These are phyloP conservation scores for Aspergillus bertholletiae DNA, from an alignment of 495 filamentous ascomycete genomes.

Conservation along the genomic window DNA sequence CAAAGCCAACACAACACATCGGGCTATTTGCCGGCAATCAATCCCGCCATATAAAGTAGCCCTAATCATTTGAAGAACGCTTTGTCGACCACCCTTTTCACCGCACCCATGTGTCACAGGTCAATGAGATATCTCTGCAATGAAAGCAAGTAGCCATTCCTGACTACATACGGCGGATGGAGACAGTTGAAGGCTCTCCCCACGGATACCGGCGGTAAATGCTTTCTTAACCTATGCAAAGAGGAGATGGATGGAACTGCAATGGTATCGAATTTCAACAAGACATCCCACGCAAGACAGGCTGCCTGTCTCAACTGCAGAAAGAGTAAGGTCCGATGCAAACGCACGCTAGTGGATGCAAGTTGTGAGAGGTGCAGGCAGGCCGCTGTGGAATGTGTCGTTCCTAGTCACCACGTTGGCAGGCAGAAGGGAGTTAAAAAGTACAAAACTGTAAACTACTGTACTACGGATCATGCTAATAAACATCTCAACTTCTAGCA, in stretches of 20 bases:
- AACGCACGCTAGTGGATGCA: slow-evolving; percentile 43
- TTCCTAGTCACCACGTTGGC: slow-evolving; percentile 66
- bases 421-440: slow-evolving; percentile 74
- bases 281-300: slow-evolving; percentile 33
- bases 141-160: no score
- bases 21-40: no score
- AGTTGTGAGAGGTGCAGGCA: slow-evolving; percentile 63
- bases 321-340: slow-evolving; percentile 65
- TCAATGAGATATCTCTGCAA: background rate
- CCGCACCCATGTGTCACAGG: no score
- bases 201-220: background rate
- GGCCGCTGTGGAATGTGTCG: slow-evolving; percentile 54
- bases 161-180: background rate
- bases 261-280: background rate
- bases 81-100: no score
- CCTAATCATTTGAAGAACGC: no score
- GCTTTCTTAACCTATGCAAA: background rate
- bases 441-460: slow-evolving; percentile 33
- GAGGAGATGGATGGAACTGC: slow-evolving; percentile 13
- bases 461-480: background rate
- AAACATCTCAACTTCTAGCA: slow-evolving; percentile 42
- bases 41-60: no score
- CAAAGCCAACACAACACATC: no score
- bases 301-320: slow-evolving; percentile 68
- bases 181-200: no score